These are phyloP conservation scores for Xerocomellus chrysenteron DNA, from an alignment of 768 basidiomycete species.

Conservation along the genomic window DNA sequence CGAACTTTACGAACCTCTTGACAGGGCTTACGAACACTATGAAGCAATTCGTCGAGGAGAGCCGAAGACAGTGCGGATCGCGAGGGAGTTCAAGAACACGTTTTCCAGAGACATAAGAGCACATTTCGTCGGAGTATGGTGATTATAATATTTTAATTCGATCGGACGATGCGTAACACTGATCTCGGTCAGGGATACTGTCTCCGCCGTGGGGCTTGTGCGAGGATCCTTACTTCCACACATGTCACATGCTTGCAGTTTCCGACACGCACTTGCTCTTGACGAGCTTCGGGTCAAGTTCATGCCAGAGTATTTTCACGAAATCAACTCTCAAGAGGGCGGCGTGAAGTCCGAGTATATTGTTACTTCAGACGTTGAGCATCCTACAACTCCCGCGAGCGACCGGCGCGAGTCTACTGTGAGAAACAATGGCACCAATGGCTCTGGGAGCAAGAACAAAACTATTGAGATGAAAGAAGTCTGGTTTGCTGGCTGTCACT, in stretches of 20 bases:
- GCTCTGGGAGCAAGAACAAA: not conserved
- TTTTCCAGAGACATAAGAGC: not conserved
- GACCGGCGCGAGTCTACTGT: not conserved
- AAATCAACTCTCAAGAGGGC: slow-evolving; percentile 21
- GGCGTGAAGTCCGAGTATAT: slow-evolving; percentile 7
- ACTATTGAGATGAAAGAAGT: not conserved
- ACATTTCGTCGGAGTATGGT: slow-evolving; percentile 2
- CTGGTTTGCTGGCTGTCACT: not conserved
- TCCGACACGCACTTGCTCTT: slow-evolving; percentile 7
- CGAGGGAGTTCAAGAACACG: slow-evolving; percentile 38
- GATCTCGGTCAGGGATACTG: slow-evolving; percentile 1
- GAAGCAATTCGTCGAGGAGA: not conserved
- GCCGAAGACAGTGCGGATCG: slow-evolving; percentile 5
- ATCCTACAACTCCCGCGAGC: not conserved
- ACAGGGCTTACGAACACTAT: slow-evolving; percentile 6
- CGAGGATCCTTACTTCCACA: not conserved
- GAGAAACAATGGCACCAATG: not conserved
- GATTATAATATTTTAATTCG: too few relatives aligned
- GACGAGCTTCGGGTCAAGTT: slow-evolving; percentile 7
- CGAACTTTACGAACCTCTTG: not conserved
- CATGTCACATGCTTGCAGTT: not conserved
- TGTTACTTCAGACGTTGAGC: not conserved
- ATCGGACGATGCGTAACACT: not conserved
- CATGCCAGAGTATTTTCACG: slow-evolving; percentile 10
- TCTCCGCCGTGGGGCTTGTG: slow-evolving; percentile 1